Evolutionary conservation across 768 basidiomycete genomes (phyloP), one percentile per base, ranked within the genome.

Genomic region (Suillus tomentosus): DNA sequence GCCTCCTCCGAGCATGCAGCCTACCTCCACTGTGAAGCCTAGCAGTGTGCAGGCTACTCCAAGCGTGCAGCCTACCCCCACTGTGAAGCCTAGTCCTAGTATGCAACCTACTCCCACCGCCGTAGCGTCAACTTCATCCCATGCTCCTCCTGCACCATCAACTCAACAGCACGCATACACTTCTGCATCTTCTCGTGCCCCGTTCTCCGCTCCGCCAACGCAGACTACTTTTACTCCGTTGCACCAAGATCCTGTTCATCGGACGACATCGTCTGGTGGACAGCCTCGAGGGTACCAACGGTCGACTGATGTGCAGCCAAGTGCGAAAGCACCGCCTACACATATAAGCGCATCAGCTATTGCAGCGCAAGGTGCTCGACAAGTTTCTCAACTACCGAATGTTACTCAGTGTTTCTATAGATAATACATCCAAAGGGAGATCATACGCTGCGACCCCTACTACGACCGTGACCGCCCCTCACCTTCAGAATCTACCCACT

Each of bases 241-340:
- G 15, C 68, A 67, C 13, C 40, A 59, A 45, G 40, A 48, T 42
- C 48, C 66, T 51, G 42, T 54, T 24, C 76, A 73, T 61, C 74
- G 71, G 55, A 61, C 67, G 3, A 62, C 60, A 14, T 59, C 74
- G 3, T 56, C 70, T 51, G 9, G 67, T 42, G 55, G 53, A 39
- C 8, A 70, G 11, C 66, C 74, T 64, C 75, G 74, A 43, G 62
- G 62, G 7, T 58, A 67, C 39, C 73, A 74, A 45, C 74, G 73
- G 34, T 22, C 71, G 56, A 37, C 65, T 11, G 74, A 75, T 56
- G 67, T 62, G 57, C 45, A 67, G 24, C 71, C 67, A 31, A 53
- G 6, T 3, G 47, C 76, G 56, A 67, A 61, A 45, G 73, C 69
- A 45, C 54, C 65, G 43, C 62, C 57, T 27, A 31, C 34, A 7